Evolutionary conservation across 495 filamentous ascomycete genomes (phyloP).

Genomic region (Trichoderma erinaceum): DNA sequence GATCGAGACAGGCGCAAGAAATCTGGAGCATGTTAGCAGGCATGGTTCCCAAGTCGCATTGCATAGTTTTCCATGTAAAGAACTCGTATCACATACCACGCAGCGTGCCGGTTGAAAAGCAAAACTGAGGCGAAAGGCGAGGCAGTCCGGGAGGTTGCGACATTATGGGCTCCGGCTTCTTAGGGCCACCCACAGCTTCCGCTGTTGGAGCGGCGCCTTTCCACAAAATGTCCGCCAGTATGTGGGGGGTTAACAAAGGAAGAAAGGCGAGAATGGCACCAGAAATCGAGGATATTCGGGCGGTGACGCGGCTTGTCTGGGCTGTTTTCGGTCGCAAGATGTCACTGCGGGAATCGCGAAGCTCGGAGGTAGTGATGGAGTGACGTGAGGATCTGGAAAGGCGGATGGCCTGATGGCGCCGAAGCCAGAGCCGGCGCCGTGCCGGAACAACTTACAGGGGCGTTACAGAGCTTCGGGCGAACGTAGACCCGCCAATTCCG

Average conservation of each 20-base stretch:
- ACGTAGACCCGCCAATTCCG: not conserved
- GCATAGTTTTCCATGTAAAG: not conserved
- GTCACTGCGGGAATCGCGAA: not conserved
- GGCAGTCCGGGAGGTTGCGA: conserved; percentile 54
- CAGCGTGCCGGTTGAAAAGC: conserved; percentile 79
- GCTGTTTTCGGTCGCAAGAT: not conserved
- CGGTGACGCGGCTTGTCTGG: not conserved
- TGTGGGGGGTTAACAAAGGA: not conserved
- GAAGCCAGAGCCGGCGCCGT: not conserved
- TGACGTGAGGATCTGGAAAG: conserved; percentile 4
- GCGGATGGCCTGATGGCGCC: conserved; percentile 1
- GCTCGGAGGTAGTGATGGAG: not conserved
- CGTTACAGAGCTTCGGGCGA: not conserved
- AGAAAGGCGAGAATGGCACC: not conserved
- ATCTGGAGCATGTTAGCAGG: conserved; percentile 46
- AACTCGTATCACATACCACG: conserved; percentile 52
- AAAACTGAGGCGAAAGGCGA: conserved; percentile 77
- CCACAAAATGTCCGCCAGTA: conserved; percentile 47
- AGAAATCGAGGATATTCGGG: not conserved
- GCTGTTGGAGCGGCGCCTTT: conserved; percentile 24
- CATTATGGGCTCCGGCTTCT: conserved; percentile 46
- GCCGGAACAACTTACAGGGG: not conserved
- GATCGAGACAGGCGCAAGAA: conserved; percentile 85
- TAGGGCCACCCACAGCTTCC: conserved; percentile 18
- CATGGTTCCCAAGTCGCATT: not conserved